These are phyloP conservation scores for Thuidium tamariscinum DNA, from an alignment of 225 moss, liverwort and hornwort species.

Conservation along the genomic window DNA sequence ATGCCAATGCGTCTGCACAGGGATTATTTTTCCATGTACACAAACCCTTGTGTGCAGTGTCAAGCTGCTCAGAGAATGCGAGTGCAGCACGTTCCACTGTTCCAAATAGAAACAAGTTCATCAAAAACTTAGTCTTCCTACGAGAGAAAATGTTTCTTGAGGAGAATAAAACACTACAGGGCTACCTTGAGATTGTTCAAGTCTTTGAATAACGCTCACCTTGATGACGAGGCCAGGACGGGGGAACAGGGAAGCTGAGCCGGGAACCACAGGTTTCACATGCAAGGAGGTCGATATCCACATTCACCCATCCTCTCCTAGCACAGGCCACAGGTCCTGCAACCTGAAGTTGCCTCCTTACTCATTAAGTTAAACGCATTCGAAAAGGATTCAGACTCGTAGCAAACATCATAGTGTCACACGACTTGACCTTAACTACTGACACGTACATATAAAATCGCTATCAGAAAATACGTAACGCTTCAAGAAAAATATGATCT, in stretches of 20 bases:
- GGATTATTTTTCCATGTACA: conserved; percentile 92
- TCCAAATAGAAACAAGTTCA: background rate
- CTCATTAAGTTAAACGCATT: background rate
- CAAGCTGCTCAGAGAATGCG: conserved; percentile 77
- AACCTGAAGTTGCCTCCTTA: conserved; percentile 27
- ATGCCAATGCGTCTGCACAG: conserved; percentile 68
- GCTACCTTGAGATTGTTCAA: background rate
- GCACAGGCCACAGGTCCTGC: conserved; percentile 99
- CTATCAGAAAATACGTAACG: background rate
- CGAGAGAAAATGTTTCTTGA: background rate
- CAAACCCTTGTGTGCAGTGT: conserved; percentile 70
- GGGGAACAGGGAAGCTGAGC: conserved; percentile 66
- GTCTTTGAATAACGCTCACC: conserved; percentile 19
- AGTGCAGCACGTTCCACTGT: conserved; percentile 62
- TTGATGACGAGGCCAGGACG: conserved; percentile 62
- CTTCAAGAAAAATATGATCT: background rate
- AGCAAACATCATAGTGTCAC: background rate
- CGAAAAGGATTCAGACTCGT: background rate
- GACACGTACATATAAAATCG: background rate
- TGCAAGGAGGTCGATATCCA: conserved; percentile 82
- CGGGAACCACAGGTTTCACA: conserved; percentile 82
- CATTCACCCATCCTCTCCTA: conserved; percentile 93
- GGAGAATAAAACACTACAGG: background rate
- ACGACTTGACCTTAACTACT: background rate
- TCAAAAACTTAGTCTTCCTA: background rate